Base-by-base conservation (phyloP, 2,329 filamentous ascomycete species). In the Fusarium devonianum region DNA sequence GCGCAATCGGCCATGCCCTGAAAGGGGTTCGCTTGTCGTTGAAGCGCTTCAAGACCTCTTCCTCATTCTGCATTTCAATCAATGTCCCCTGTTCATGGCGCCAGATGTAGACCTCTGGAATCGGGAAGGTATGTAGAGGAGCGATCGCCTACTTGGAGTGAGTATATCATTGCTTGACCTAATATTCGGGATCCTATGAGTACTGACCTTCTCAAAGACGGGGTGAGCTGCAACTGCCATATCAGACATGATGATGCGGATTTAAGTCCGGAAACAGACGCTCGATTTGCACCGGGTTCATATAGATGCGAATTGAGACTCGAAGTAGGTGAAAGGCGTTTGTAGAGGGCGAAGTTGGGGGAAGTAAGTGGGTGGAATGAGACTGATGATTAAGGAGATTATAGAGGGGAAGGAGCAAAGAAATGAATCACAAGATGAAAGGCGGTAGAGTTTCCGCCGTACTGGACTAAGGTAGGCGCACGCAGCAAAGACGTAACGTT, bases 1-100 rank as follows among this genome's bases (percentile, higher is more conserved):
- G 67, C 0, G 67, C 65, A n/a, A 72, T 39, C 0, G 65, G 59
- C 70, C 70, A 72, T 1, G 64, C 48, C 6, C 58, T 45, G 26
- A 69, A 67, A 0, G 17, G 21, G 1, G 34, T 45, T 2, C 49
- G 40, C 7, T 46, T 52, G 2, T 68, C 50, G 18, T 72, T 72
- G 28, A 66, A 64, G 0, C 47, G 38, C 12, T 62, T 60, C 2
- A 71, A 25, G 1, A 58, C 11, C 2, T 58, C 40, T 7, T 60
- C 49, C 22, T 72, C 70, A n/a, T 72, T 72, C 0, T 59, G 44
- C 59, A 69, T 66, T 28, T 72, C 70, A 12, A 72, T 72, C 0
- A 67, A 13, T 0, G 70, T 72, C 0, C 69, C 70, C 23, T 66
- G 59, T 23, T 71, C 67, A 30, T 69, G 67, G 2, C 66, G 50